Percentiles rank a stretch among this genome's conserved stretches.
These are phyloP conservation scores for Boletellus deceptivus DNA, from an alignment of 1,284 basidiomycete species.

Conservation along the genomic window DNA sequence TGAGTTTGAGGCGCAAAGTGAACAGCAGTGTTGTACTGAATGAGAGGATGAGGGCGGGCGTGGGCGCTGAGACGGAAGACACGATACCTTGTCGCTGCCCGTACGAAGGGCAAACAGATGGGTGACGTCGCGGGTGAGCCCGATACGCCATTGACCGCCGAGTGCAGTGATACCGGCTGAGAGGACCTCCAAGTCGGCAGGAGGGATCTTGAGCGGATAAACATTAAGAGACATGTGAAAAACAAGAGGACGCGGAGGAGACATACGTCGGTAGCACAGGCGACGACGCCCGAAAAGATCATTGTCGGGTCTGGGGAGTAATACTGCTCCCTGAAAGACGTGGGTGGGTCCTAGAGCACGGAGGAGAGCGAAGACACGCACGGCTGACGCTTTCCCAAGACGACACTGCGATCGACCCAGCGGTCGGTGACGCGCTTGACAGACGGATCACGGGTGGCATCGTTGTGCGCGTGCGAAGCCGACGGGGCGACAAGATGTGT, in stretches of 20 bases:
- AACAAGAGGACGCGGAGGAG: no score
- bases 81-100: slow-evolving; percentile 44
- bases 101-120: slow-evolving; percentile 70
- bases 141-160: slow-evolving; percentile 79
- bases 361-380: slow-evolving; percentile 30
- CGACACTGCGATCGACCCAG: slow-evolving; percentile 69
- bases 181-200: slow-evolving; percentile 69
- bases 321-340: slow-evolving; percentile 42
- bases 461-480: slow-evolving; percentile 21
- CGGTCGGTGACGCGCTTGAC: slow-evolving; percentile 49
- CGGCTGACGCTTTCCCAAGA: slow-evolving; percentile 59
- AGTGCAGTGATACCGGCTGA: slow-evolving; percentile 68
- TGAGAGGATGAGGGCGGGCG: not conserved
- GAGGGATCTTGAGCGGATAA: slow-evolving; percentile 43
- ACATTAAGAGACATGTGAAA: no score
- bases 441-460: slow-evolving; percentile 8
- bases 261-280: slow-evolving; percentile 62
- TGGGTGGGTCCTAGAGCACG: not conserved
- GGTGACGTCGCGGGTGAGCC: slow-evolving; percentile 80
- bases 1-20: slow-evolving; percentile 51
- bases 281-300: slow-evolving; percentile 82
- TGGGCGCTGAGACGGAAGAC: not conserved
- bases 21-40: slow-evolving; percentile 56
- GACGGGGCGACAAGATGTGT: slow-evolving; percentile 39
- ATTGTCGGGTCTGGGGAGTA: slow-evolving; percentile 76